Evolutionary conservation across 208 protist genomes (phyloP).

Genomic region (Crithidia mellificae): DNA sequence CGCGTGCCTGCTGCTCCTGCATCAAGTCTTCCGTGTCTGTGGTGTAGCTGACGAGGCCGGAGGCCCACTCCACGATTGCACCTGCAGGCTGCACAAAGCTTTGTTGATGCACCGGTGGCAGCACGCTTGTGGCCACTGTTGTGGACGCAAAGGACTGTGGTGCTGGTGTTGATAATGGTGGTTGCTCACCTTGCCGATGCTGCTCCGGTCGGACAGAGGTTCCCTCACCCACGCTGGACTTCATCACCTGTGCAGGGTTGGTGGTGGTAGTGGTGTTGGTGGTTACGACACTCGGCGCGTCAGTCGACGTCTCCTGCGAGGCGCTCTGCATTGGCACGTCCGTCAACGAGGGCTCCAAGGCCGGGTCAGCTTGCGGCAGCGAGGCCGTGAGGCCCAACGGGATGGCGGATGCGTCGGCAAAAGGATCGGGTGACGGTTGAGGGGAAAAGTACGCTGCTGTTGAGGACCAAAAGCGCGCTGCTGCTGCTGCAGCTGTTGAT

Average conservation of each 20-base stretch:
- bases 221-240: too few relatives aligned
- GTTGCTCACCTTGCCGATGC: too few relatives aligned
- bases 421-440: background rate
- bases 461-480: background rate
- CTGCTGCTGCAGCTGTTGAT: too few relatives aligned
- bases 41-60: slow-evolving; percentile 63
- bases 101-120: background rate
- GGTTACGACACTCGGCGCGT: too few relatives aligned
- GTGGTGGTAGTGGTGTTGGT: too few relatives aligned
- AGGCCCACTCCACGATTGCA: slow-evolving; percentile 65
- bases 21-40: slow-evolving; percentile 59
- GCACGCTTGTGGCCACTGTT: too few relatives aligned
- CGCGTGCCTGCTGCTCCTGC: slow-evolving; percentile 50
- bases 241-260: too few relatives aligned
- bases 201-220: too few relatives aligned
- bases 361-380: background rate
- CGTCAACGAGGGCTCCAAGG: background rate
- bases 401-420: background rate
- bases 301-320: too few relatives aligned
- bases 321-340: too few relatives aligned
- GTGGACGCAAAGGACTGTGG: too few relatives aligned
- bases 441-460: slow-evolving; percentile 3
- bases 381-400: background rate
- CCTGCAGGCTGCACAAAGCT: slow-evolving; percentile 12
- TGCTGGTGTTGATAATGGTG: too few relatives aligned